Evolutionary conservation across 805 yeast genomes (phyloP).

Genomic region (Metschnikowia gruessii): DNA sequence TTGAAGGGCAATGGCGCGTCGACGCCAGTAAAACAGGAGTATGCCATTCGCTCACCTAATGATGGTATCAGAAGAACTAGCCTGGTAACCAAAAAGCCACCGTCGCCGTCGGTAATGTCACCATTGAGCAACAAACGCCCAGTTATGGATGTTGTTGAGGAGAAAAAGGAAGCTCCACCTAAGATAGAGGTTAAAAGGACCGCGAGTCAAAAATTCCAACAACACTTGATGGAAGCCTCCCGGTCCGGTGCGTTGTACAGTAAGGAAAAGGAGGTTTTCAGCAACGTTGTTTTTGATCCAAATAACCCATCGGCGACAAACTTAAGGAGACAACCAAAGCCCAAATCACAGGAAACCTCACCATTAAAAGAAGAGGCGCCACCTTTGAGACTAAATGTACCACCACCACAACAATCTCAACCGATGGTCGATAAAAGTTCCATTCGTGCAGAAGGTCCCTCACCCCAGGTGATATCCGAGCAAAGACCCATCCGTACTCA

Average conservation of each 20-base stretch:
- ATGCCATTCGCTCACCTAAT: slow-evolving; percentile 19
- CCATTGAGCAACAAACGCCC: slow-evolving; percentile 8
- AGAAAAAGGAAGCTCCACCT: slow-evolving; percentile 14
- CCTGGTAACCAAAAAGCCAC: slow-evolving; percentile 11
- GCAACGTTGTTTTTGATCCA: slow-evolving; percentile 41
- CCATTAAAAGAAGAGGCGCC: not conserved
- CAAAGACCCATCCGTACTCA: too few relatives aligned
- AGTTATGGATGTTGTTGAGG: slow-evolving; percentile 12
- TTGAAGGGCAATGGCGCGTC: slow-evolving; percentile 11
- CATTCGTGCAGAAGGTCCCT: too few relatives aligned
- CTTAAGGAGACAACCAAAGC: slow-evolving; percentile 13
- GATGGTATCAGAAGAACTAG: slow-evolving; percentile 11
- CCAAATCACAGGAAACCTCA: not conserved
- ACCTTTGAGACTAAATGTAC: not conserved
- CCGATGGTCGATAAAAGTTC: too few relatives aligned
- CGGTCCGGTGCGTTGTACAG: slow-evolving; percentile 37
- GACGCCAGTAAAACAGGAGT: slow-evolving; percentile 3
- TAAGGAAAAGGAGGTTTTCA: slow-evolving; percentile 35
- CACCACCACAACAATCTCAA: not conserved
- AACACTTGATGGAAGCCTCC: slow-evolving; percentile 38
- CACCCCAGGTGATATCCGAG: too few relatives aligned
- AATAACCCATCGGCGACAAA: slow-evolving; percentile 29
- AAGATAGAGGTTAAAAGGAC: slow-evolving; percentile 15
- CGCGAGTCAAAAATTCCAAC: slow-evolving; percentile 40
- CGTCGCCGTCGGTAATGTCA: slow-evolving; percentile 2